These are phyloP conservation scores for Cucurbita ficifolia DNA, from an alignment of 306 rosid genomes.

Conservation along the genomic window DNA sequence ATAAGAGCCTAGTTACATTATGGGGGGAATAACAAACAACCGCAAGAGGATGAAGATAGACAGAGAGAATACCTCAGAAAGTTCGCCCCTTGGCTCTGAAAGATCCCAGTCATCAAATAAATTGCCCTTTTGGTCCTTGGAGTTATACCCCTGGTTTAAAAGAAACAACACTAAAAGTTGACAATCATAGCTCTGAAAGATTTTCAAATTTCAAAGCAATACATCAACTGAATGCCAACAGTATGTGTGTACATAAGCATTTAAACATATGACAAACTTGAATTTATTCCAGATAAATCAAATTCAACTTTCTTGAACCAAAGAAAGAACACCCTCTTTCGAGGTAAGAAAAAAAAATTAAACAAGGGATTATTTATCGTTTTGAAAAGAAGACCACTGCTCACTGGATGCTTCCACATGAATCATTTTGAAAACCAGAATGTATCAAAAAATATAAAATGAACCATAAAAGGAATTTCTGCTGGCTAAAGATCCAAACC, in stretches of 20 bases:
- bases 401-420: background rate
- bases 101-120: conserved; percentile 95
- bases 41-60: background rate
- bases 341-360: background rate
- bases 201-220: background rate
- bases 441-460: background rate
- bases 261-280: background rate
- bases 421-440: background rate
- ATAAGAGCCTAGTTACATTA: background rate
- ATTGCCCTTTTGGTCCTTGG: conserved; percentile 69
- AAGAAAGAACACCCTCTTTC: background rate
- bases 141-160: conserved; percentile 59
- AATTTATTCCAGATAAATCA: background rate
- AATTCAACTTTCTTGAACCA: conserved; percentile 2
- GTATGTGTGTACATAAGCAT: background rate
- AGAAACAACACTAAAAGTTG: conserved; percentile 5
- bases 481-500: conserved; percentile 32
- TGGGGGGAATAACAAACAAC: background rate
- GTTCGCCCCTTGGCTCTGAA: conserved; percentile 68
- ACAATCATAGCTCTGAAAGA: background rate
- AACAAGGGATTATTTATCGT: background rate
- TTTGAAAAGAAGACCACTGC: background rate
- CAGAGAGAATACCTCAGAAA: conserved; percentile 49
- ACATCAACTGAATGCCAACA: background rate
- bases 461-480: background rate